phyloP scores from a whole-genome alignment of 108 stramenopile species.

The Skeletonema marinoi region DNA sequence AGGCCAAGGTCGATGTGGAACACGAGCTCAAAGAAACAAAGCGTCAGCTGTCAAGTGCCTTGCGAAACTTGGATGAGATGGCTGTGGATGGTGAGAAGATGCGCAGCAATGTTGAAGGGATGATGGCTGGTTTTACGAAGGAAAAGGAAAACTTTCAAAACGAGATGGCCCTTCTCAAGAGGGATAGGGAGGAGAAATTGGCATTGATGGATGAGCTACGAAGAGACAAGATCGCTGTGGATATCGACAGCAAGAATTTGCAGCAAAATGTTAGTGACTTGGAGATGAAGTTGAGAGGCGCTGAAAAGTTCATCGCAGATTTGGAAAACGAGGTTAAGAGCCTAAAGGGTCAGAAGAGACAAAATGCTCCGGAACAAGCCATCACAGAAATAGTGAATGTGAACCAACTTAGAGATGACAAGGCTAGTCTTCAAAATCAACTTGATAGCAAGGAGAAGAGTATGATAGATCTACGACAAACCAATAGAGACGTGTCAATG shows the following conservation, averaged over 20 bases:
- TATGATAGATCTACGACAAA: conserved; percentile 20
- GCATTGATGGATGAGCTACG: conserved; percentile 12
- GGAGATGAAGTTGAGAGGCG: conserved; percentile 9
- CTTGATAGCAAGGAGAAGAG: not conserved
- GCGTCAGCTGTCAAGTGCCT: conserved; percentile 32
- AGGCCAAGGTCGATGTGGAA: conserved; percentile 24
- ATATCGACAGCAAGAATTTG: conserved; percentile 5
- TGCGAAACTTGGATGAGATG: conserved; percentile 43
- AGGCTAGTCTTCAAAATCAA: conserved; percentile 9
- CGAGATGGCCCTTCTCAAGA: conserved; percentile 13
- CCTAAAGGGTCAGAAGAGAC: not conserved
- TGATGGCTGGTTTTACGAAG: conserved; percentile 17
- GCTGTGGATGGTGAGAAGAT: conserved; percentile 34
- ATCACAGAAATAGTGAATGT: not conserved
- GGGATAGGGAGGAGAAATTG: conserved; percentile 12
- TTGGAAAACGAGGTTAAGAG: not conserved
- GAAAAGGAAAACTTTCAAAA: conserved; percentile 32
- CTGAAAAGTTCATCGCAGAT: conserved; percentile 4
- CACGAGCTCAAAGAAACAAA: conserved; percentile 27
- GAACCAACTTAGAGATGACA: conserved; percentile 8
- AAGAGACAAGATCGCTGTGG: conserved; percentile 11
- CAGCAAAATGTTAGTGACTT: conserved; percentile 12
- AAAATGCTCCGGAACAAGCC: not conserved
- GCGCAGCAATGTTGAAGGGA: conserved; percentile 24
- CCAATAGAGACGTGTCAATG: conserved; percentile 19